Percentiles rank a stretch among this genome's conserved stretches.
Evolutionary conservation across 257 asterid genomes (phyloP).

Genomic region (Pogostemon cablin): DNA sequence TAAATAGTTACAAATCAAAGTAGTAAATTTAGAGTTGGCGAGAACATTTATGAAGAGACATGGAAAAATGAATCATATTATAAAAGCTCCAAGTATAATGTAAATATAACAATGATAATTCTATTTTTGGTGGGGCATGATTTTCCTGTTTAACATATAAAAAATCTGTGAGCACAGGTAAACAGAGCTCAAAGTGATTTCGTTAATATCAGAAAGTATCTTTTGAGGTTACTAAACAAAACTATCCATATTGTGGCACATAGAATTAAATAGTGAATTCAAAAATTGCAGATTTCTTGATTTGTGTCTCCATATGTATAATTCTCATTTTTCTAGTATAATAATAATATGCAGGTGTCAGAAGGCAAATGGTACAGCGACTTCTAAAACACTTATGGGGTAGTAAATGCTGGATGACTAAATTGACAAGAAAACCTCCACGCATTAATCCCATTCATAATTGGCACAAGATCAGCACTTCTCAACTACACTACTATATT

Average conservation of each 20-base stretch:
- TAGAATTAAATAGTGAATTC: background rate
- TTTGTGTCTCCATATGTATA: background rate
- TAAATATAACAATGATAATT: constrained; percentile 1
- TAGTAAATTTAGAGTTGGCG: constrained; percentile 5
- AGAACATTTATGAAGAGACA: constrained; percentile 17
- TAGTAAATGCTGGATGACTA: background rate
- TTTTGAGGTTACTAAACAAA: constrained; percentile 1
- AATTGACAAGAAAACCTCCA: background rate
- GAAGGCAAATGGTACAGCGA: background rate
- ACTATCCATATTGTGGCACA: background rate
- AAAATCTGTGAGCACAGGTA: constrained; percentile 16
- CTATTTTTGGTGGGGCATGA: constrained; percentile 28
- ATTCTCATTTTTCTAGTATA: background rate
- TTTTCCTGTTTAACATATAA: constrained; percentile 16
- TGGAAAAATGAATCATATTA: constrained; percentile 24
- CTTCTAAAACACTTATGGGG: background rate
- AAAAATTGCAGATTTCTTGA: background rate
- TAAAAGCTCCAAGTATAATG: constrained; percentile 21
- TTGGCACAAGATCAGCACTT: background rate
- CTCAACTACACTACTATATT: constrained; percentile 25
- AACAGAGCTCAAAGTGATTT: constrained; percentile 27
- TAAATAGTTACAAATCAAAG: background rate
- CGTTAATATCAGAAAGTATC: background rate
- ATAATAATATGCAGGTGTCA: background rate
- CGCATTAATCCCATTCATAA: constrained; percentile 4